phyloP scores from a whole-genome alignment of 1,284 basidiomycete species.

The Tilletia walkeri region DNA sequence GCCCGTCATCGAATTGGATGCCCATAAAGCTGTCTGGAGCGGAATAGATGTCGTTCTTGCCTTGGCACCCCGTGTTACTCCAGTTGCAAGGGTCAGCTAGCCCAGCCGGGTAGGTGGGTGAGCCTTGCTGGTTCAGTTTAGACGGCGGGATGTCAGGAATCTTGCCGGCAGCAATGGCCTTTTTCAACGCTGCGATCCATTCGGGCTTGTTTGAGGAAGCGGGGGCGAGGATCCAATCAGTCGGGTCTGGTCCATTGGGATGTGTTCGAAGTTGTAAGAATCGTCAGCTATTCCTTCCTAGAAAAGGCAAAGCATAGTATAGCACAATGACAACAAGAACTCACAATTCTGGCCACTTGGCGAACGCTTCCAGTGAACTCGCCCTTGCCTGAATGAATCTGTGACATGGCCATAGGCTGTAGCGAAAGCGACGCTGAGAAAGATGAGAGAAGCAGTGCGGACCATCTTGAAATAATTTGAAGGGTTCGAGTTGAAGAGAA shows the following conservation, averaged over 20 bases:
- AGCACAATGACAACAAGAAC: background rate
- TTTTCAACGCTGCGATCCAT: conserved; percentile 34
- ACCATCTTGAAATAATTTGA: background rate
- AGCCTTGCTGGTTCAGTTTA: conserved; percentile 21
- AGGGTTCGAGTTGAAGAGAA: background rate
- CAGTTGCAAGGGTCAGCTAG: conserved; percentile 40
- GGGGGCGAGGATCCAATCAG: conserved; percentile 3
- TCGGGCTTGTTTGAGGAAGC: conserved; percentile 18
- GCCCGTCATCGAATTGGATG: conserved; percentile 57
- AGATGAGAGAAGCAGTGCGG: background rate
- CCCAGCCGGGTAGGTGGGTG: conserved; percentile 30
- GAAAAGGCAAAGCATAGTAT: background rate
- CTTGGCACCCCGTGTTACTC: conserved; percentile 61
- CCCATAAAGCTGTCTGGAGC: conserved; percentile 54
- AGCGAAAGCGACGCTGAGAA: conserved; percentile 1
- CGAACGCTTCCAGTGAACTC: conserved; percentile 11
- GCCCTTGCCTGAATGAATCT: conserved; percentile 1
- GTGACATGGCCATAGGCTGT: conserved; percentile 5
- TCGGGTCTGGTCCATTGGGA: background rate
- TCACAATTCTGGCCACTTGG: background rate
- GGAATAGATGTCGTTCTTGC: conserved; percentile 68
- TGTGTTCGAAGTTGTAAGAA: background rate
- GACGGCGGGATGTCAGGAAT: conserved; percentile 37
- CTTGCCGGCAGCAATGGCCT: conserved; percentile 33
- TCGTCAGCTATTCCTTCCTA: background rate